phyloP scores from a whole-genome alignment of 2,329 filamentous ascomycete species.

The Neonectria hederae region DNA sequence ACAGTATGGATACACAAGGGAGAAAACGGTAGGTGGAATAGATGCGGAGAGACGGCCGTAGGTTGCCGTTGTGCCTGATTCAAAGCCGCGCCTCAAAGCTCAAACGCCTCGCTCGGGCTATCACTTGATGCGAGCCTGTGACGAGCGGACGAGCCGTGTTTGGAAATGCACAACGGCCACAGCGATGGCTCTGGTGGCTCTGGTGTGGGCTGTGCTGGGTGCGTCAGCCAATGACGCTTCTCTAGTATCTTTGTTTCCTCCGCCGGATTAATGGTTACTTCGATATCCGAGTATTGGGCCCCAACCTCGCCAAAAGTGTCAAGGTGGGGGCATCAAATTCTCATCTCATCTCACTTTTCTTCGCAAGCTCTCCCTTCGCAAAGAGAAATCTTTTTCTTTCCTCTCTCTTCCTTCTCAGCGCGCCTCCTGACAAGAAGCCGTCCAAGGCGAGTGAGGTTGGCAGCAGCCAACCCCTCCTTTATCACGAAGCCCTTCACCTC shows the following conservation, averaged over 20 bases:
- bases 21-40: background rate
- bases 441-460: slow-evolving; percentile 51
- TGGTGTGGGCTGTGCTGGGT: background rate
- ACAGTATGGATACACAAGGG: slow-evolving; percentile 6
- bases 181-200: background rate
- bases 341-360: slow-evolving; percentile 38
- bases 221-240: slow-evolving; percentile 40
- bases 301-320: slow-evolving; percentile 40
- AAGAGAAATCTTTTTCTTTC: slow-evolving; percentile 36
- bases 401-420: slow-evolving; percentile 31
- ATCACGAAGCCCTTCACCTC: slow-evolving; percentile 55
- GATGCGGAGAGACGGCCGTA: slow-evolving; percentile 10
- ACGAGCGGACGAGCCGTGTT: slow-evolving; percentile 5
- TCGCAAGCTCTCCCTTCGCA: slow-evolving; percentile 37
- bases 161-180: background rate
- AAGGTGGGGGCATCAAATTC: slow-evolving; percentile 46
- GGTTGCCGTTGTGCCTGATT: slow-evolving; percentile 10
- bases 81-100: slow-evolving; percentile 19
- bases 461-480: slow-evolving; percentile 50
- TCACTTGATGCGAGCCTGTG: slow-evolving; percentile 25
- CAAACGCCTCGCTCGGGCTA: slow-evolving; percentile 15
- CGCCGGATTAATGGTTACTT: slow-evolving; percentile 30
- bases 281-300: slow-evolving; percentile 24
- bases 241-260: background rate
- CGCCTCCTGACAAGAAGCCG: slow-evolving; percentile 41